Base-by-base conservation (phyloP, 768 basidiomycete genomes). In the Trametes villosa region DNA sequence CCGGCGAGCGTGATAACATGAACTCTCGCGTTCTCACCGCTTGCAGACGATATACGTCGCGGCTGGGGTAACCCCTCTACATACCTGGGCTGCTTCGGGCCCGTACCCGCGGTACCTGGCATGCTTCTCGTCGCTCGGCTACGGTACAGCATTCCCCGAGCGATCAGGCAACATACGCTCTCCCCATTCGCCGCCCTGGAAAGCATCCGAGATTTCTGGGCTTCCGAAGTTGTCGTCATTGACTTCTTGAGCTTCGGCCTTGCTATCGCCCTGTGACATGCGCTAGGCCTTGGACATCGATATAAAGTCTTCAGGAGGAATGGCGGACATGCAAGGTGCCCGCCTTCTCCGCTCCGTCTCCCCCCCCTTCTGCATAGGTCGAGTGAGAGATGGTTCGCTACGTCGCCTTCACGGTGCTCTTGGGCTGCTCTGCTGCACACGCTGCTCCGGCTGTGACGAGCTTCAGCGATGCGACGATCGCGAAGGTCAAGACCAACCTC, bases 401-500 rank as follows among this genome's bases (percentile, higher is more conserved):
- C 17, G 17, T 52, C 26, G 44, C 47, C 20, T 22, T 58, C 65
- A 34, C 52, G 36, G 4, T 63, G 38, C 29, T 60, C 22, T 33
- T 48, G 6, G 53, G 46, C 29, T 57, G 51, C 34, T 22, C 34
- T 22, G 26, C 42, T 7, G 36, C 30, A 11, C 27, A 54, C 20
- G 65, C 55, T 15, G 46, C 59, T 13, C 67, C 68, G 30, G 59
- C 57, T 24, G 69, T 24, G 30, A 40, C 47, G n/a, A 49, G 72
- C 8, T 64, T 77, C 49, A 57, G 65, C 34, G 65, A 67, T 40
- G 65, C 47, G 4, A 71, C 68, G 18, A 60, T 74, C 22, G 47
- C 61, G 13, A 67, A 68, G 34, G 73, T 76, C 29, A 65, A 68
- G 51, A 57, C 62, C 9, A 70, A 74, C 46, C 53, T 70, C 53